phyloP scores from a whole-genome alignment of 2,329 filamentous ascomycete genomes.

The Botrytis paeoniae region DNA sequence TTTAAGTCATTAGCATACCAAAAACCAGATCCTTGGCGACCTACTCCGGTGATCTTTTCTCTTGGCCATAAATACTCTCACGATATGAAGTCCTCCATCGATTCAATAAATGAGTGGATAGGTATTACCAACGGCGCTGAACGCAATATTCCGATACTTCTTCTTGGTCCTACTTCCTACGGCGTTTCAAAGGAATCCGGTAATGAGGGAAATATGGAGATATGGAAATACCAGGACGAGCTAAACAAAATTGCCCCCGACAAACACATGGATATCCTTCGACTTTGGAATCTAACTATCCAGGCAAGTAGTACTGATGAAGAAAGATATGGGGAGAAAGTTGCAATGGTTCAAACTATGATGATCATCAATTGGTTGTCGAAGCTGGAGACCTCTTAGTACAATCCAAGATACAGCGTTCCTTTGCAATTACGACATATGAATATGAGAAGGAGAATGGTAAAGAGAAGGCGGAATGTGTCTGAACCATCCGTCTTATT shows the following conservation, averaged over 20 bases:
- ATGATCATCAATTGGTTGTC: conserved; percentile 40
- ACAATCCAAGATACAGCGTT: neutral
- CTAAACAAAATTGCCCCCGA: conserved; percentile 37
- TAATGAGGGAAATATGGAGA: conserved; percentile 19
- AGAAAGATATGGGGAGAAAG: conserved; percentile 40
- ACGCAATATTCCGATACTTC: conserved; percentile 43
- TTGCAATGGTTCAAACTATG: conserved; percentile 43
- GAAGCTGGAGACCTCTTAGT: conserved; percentile 35
- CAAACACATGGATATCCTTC: conserved; percentile 42
- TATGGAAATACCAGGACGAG: conserved; percentile 42
- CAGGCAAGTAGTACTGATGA: conserved; percentile 43
- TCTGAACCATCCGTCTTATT: neutral
- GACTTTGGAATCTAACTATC: conserved; percentile 45
- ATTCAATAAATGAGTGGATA: conserved; percentile 43
- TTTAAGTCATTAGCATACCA: conserved; percentile 38
- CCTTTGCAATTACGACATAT: too few relatives aligned
- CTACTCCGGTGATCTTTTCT: conserved; percentile 42
- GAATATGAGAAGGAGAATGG: neutral
- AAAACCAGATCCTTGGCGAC: conserved; percentile 39
- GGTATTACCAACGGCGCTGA: conserved; percentile 38
- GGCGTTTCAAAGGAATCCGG: conserved; percentile 13
- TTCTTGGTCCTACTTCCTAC: conserved; percentile 41
- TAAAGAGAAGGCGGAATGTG: neutral
- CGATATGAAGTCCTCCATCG: conserved; percentile 34
- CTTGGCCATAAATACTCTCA: conserved; percentile 36